A percentile compares a stretch with the other conserved stretches of the same genome.
Conservation (phyloP, 371 early-diverging fungal species). For the Umbelopsis sp. region DNA sequence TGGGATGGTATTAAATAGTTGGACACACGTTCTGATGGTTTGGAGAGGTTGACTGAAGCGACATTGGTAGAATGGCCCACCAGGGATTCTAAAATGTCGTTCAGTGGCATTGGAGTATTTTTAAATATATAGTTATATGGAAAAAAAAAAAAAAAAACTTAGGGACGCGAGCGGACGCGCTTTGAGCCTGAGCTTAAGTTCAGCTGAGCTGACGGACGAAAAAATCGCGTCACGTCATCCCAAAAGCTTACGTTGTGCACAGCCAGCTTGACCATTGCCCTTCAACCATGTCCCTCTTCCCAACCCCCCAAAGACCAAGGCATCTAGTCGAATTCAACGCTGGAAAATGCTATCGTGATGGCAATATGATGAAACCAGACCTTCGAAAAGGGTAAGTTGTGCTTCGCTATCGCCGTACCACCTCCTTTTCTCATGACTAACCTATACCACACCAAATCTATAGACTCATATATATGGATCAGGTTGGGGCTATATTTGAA, state of each 20-base stretch:
- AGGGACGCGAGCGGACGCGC: neutral
- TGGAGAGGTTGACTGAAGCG: neutral
- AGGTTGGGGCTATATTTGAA: constrained; percentile 25
- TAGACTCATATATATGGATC: constrained; percentile 60
- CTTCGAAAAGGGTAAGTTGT: constrained; percentile 66
- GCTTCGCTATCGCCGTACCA: neutral
- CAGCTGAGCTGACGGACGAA: neutral
- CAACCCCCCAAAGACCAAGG: constrained; percentile 32
- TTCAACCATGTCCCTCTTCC: constrained; percentile 39
- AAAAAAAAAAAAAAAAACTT: too few relatives aligned
- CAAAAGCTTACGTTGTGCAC: constrained; percentile 1
- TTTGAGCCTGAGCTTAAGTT: neutral
- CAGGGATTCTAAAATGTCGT: neutral
- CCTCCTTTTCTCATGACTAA: constrained; percentile 20
- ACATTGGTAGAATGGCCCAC: constrained; percentile 8
- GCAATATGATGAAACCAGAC: constrained; percentile 70
- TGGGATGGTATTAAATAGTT: neutral
- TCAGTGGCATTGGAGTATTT: neutral
- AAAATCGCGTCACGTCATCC: constrained; percentile 19
- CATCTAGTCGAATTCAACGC: constrained; percentile 76
- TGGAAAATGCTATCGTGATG: constrained; percentile 74
- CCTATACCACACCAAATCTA: neutral
- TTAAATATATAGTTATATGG: too few relatives aligned
- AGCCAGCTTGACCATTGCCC: neutral
- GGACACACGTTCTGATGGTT: neutral